These are phyloP conservation scores for Penicillium sp. DNA, from an alignment of 2,329 filamentous ascomycete species.

Conservation along the genomic window DNA sequence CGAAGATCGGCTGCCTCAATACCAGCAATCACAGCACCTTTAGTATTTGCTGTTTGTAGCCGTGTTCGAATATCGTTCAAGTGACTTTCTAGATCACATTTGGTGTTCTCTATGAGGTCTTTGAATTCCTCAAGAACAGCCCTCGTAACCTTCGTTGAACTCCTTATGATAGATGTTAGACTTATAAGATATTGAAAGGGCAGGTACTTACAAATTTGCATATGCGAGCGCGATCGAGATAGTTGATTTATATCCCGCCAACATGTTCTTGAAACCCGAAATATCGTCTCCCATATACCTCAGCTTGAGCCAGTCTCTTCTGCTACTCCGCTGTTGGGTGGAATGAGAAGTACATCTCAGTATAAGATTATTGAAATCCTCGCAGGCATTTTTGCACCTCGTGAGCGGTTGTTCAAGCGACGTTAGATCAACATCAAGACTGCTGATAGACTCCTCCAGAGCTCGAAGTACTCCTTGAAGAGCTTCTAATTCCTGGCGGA, in stretches of 20 bases:
- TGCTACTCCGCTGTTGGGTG: neutral
- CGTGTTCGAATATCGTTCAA: constrained; percentile 1
- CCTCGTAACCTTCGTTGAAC: neutral
- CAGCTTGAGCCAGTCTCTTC: constrained; percentile 4
- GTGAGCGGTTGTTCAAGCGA: constrained; percentile 6
- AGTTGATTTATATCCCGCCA: constrained; percentile 10
- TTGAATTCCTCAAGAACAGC: constrained; percentile 7
- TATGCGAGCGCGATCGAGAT: constrained; percentile 8
- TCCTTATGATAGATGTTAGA: neutral
- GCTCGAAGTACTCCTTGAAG: constrained; percentile 1
- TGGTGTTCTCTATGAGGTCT: constrained; percentile 11
- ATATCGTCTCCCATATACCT: constrained; percentile 11
- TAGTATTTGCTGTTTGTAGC: neutral
- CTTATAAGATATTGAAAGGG: neutral
- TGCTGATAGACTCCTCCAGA: neutral
- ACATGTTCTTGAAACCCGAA: constrained; percentile 10
- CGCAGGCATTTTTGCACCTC: constrained; percentile 7
- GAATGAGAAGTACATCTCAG: constrained; percentile 1
- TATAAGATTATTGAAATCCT: constrained; percentile 8
- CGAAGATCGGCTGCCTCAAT: neutral
- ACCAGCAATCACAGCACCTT: neutral
- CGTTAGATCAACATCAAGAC: constrained; percentile 2
- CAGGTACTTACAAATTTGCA: constrained; percentile 1
- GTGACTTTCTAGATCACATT: constrained; percentile 9
- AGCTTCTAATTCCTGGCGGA: constrained; percentile 6